Conservation (phyloP, 345 rosid genomes). For the Firmiana major region DNA sequence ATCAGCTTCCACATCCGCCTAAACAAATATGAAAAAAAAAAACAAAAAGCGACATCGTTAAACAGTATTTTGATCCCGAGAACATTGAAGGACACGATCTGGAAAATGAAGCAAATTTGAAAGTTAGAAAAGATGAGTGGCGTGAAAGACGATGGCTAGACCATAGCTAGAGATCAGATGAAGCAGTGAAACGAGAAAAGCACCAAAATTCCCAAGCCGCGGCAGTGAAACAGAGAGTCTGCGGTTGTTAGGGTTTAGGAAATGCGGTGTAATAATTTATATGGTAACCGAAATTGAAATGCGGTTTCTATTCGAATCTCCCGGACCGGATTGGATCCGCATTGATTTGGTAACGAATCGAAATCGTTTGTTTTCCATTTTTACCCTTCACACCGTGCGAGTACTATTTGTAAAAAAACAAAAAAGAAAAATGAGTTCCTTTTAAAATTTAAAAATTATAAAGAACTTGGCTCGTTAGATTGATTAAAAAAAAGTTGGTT, state of each 20-base stretch:
- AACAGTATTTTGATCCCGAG: not conserved
- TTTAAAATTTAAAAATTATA: too few species aligned
- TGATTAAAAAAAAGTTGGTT: too few species aligned
- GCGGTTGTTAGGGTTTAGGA: slow-evolving; percentile 11
- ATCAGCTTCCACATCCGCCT: slow-evolving; percentile 47
- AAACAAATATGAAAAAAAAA: not conserved
- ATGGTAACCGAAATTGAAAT: not conserved
- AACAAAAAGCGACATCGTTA: not conserved
- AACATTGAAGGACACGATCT: not conserved
- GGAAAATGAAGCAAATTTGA: not conserved
- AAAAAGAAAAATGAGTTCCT: too few species aligned
- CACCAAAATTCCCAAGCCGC: not conserved
- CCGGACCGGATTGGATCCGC: not conserved
- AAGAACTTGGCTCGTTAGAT: too few species aligned
- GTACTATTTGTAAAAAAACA: too few species aligned
- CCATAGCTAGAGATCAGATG: not conserved
- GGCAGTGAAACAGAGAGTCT: not conserved
- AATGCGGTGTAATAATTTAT: not conserved
- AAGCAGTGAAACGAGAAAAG: not conserved
- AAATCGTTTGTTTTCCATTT: not conserved
- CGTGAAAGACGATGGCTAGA: not conserved
- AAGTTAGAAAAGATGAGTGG: not conserved
- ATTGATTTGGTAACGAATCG: not conserved
- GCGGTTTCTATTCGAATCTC: not conserved
- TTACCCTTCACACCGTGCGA: not conserved